Conservation (phyloP, 148 eudicot genomes). For the Gaultheria prostrata region DNA sequence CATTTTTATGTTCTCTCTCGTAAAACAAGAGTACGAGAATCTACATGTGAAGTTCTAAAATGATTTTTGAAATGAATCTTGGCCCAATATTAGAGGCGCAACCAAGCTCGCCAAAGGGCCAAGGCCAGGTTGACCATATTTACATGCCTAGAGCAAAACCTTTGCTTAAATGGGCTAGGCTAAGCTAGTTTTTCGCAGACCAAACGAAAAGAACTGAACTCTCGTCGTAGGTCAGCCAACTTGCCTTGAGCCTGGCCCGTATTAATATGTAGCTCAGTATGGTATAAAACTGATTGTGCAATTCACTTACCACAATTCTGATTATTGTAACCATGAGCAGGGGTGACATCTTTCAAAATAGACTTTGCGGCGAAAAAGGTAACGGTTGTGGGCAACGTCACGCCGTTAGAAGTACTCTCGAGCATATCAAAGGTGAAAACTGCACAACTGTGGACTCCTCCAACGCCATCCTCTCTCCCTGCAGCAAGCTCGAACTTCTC, state of each 20-base stretch:
- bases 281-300: neutral
- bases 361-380: slow-evolving; percentile 84
- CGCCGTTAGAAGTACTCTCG: slow-evolving; percentile 61
- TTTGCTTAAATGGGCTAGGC: neutral
- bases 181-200: neutral
- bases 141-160: neutral
- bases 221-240: no score
- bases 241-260: neutral
- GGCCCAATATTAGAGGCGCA: neutral
- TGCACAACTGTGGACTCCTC: slow-evolving; percentile 66
- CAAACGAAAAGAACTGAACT: neutral
- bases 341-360: slow-evolving; percentile 75
- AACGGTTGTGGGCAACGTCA: slow-evolving; percentile 74
- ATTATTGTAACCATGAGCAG: slow-evolving; percentile 27
- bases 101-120: no score
- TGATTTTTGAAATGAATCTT: no score
- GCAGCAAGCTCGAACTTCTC: neutral
- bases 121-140: neutral
- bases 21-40: no score
- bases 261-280: neutral
- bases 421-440: slow-evolving; percentile 86
- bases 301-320: neutral
- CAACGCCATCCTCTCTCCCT: slow-evolving; percentile 16
- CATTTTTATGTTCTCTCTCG: no score
- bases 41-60: no score